Evolutionary conservation across 2,329 filamentous ascomycete species (phyloP), one percentile per base, ranked within the genome.

Genomic region (Fusarium irregulare): DNA sequence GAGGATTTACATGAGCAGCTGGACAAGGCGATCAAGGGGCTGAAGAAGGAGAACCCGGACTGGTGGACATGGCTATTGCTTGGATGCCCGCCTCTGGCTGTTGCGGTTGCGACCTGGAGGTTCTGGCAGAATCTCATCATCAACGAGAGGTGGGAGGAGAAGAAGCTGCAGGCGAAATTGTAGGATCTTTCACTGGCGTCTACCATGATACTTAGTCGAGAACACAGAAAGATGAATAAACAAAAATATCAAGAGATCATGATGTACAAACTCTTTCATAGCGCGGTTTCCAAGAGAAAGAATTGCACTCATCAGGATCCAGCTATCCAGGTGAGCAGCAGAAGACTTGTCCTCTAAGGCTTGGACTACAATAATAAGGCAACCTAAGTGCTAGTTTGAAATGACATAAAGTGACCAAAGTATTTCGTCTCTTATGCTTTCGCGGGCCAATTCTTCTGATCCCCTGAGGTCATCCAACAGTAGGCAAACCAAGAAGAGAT

Each of bases 51-150:
- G 20, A 96, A 91, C 78, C 93, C 93, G 9, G 80, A 83, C 66
- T 97, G 93, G 93, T 98, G 96, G 95, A 89, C 89, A n/a, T 91
- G 88, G 87, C 61, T 92, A 70, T 77, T 91, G 67, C 81, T 90
- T 70, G 80, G 91, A 41, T 92, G 87, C 76, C 95, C 95, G 69
- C 93, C 94, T 42, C 75, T 97, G 70, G 94, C 91, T 2, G 86
- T 90, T 21, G 81, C 86, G 13, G 86, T 90, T 60, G 93, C 89
- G 0, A 80, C 88, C 28, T 94, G 91, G 90, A 90, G 87, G 73
- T 88, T 93, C 77, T 90, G 90, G 82, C 84, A 89, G 76, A 96
- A 94, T 80, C 85, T 87, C 76, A 85, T 83, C 74, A 89, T 91
- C 71, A 92, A 93, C 80, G 86, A 83, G 78, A 83, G 83, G 64